Base-by-base conservation (phyloP, 1,284 basidiomycete genomes). In the Leccinum fuscescens region DNA sequence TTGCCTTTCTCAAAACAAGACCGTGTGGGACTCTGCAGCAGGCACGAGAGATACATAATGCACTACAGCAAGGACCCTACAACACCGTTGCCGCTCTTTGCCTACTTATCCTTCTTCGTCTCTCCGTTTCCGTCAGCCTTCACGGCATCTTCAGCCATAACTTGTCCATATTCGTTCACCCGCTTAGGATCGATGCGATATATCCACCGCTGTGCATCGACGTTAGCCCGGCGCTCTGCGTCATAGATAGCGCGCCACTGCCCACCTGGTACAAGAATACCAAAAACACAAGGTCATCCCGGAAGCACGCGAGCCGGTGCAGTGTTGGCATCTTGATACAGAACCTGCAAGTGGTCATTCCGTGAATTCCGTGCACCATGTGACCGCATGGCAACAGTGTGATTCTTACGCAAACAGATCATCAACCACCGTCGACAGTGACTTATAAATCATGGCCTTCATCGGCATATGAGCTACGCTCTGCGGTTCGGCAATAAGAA, bases 381-480 rank as follows among this genome's bases (percentile, higher is more conserved):
- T 63, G 60, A 61, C 44, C 48, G 12, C 64, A 53, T 61, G 24
- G 68, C 52, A 62, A 71, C 57, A n/a, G 50, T 22, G 39, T 55
- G 42, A 66, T 51, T 72, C 85, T 65, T 80, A 93, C 86, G 91
- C 92, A 76, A 95, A 96, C 66, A 96, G 84, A 77, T 97, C 95
- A 76, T 98, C 95, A 33, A 97, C 92, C 57, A 93, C 90, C 2
- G 93, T 94, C 31, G 89, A 90, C 55, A 95, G 78, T 3, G 92
- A 90, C 79, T 97, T 97, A 82, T 93, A 98, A 64, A 96, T 88
- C 90, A 98, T 95, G 3, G 96, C 93, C 77, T 96, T 97, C 88
- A 96, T 93, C 9, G 92, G 93, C 89, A 96, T 93, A 72, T 96
- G 94, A 42, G 93, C 89, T 42, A 94, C 93, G 71, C 87, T 91